These are phyloP conservation scores for Hyphochytrium catenoides DNA, from an alignment of 352 stramenopile species.

Conservation along the genomic window DNA sequence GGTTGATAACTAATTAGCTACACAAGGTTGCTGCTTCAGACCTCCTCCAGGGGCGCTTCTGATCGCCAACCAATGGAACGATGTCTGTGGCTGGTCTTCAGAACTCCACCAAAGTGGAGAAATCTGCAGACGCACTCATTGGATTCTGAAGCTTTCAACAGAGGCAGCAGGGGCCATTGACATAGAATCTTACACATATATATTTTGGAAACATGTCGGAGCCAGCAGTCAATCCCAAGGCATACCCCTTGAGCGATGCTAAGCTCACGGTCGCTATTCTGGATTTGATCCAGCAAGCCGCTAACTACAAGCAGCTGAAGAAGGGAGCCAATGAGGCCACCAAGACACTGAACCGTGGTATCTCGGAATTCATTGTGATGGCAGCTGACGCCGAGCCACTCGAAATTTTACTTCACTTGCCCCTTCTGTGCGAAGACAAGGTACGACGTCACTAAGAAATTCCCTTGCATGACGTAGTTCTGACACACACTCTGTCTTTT, in stretches of 20 bases:
- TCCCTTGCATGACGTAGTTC: neutral
- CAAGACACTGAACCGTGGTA: conserved; percentile 99
- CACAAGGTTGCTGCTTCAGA: too few species aligned
- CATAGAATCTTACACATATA: too few species aligned
- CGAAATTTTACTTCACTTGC: conserved; percentile 98
- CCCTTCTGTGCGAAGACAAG: conserved; percentile 96
- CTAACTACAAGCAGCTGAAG: conserved; percentile 99
- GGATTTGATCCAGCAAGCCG: conserved; percentile 95
- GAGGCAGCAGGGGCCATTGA: too few species aligned
- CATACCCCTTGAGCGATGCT: conserved; percentile 89
- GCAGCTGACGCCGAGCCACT: conserved; percentile 96
- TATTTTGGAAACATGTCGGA: conserved; percentile 49
- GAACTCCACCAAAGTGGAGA: too few species aligned
- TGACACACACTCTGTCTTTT: neutral
- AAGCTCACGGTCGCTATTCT: conserved; percentile 96
- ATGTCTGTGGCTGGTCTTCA: too few species aligned
- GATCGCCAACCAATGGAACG: too few species aligned
- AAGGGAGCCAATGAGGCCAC: conserved; percentile 99
- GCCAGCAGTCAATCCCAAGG: conserved; percentile 73
- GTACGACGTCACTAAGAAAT: conserved; percentile 75
- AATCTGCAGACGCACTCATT: too few species aligned
- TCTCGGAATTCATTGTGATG: conserved; percentile 99
- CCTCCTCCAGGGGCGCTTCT: too few species aligned
- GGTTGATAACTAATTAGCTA: too few species aligned
- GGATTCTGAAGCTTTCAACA: too few species aligned